Evolutionary conservation across 176 grass and related monocot genomes (phyloP), one percentile per base, ranked within the genome.

Genomic region (Aegilops longissima): DNA sequence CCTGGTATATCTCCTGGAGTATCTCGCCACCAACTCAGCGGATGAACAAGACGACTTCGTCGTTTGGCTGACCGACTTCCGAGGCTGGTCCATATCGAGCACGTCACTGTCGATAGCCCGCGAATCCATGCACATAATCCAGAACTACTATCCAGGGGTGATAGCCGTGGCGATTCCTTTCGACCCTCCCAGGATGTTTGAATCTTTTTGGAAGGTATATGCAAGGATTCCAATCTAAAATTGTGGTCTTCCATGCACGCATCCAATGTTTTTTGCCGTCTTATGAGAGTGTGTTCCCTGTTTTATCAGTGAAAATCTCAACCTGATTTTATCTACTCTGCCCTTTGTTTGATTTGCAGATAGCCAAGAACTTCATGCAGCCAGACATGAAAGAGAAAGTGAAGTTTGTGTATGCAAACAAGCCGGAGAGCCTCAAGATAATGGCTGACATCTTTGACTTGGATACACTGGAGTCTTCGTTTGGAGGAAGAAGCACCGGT

Each of bases 131-230:
- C 61, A 88, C 49, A 61, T 91, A 12, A 70, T 91, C 31, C 90
- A 91, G 7, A 87, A 88, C 63, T 85, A 88, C 20, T 91, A 88
- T 51, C 90, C 86, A 12, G 90, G 87, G 49, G 56, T 86, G 72
- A 74, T 91, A 13, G 90, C 21, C 21, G 8, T 85, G 33, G 90
- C 77, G 33, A 66, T 88, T 25, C 30, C 77, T 12, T 82, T 81
- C 79, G 77, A 91, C 8, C 86, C 90, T 29, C 90, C 86, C 11
- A 85, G 51, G 77, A 88, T 91, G 61, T 91, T 91, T 73, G 82
- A 88, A 27, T 91, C 82, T 52, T 91, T 91, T 14, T 92, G 87
- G 83, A 92, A 92, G 90, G 90, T 42, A 42, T 86, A 86, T 42
- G 9, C 6, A 9, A 38, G 38, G 3, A 24, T 4, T 61, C 54